Evolutionary conservation across 2,329 filamentous ascomycete species (phyloP), one percentile per base, ranked within the genome.

Genomic region (Chrysoporthe puriensis): DNA sequence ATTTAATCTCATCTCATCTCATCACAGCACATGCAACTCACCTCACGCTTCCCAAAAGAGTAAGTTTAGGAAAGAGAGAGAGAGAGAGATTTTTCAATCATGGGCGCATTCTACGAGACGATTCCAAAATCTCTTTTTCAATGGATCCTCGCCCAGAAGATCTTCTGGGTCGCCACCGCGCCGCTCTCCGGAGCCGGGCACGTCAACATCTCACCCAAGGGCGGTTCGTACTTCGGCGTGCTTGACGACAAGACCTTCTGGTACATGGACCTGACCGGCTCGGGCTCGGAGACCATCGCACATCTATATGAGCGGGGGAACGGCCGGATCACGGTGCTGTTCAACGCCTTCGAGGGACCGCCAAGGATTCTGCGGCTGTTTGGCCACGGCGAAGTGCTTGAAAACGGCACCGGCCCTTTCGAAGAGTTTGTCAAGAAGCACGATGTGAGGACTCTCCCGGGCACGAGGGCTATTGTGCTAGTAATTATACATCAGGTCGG

Each of bases 201-300:
- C 79, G 82, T 94, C 80, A 94, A 94, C 74, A 80, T 93, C 66
- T 94, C 91, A 0, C 90, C 92, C 61, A 93, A 94, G 77, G 91
- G 91, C 61, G 82, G 85, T 21, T 79, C 84, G n/a, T 88, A 88
- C 40, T 88, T 92, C 73, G 82, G 86, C 43, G 81, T 92, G 64
- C 80, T 91, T 63, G 78, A 79, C 9, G 82, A 85, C 42, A 90
- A 84, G 69, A 80, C 81, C n/a, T 85, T 84, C 67, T 89, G 87
- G 36, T 94, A 94, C 74, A 82, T 93, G 66, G 91, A 94, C 74
- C 86, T 89, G 69, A 93, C 89, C 1, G 92, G 91, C 42, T 91
- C 89, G 43, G 91, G 91, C 34, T 89, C 85, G 74, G 92, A 95
- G 79, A 94, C 91, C 3, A 90, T 94, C 69, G 83, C 87, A 4